Evolutionary conservation across 768 basidiomycete genomes (phyloP).

Genomic region (Hydnomerulius pinastri): DNA sequence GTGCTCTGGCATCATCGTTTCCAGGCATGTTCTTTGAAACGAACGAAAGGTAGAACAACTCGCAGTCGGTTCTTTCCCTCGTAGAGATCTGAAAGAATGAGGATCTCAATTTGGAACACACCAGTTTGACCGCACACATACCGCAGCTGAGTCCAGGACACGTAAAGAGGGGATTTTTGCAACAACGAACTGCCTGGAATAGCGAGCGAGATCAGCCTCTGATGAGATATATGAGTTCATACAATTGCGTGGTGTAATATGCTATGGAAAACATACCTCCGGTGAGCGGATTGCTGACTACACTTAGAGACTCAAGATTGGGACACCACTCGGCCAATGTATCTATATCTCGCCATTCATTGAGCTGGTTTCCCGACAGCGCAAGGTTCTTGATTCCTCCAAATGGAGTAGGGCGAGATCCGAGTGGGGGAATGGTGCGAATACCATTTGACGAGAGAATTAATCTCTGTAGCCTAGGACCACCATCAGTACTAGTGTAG

Average conservation of each 20-base stretch:
- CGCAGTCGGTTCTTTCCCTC: conserved; percentile 77
- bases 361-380: conserved; percentile 61
- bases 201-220: conserved; percentile 41
- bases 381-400: conserved; percentile 56
- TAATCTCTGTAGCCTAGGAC: conserved; percentile 57
- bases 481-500: conserved; percentile 7
- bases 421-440: conserved; percentile 42
- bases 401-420: conserved; percentile 22
- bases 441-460: conserved; percentile 68
- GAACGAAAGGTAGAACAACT: conserved; percentile 78
- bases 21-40: conserved; percentile 49
- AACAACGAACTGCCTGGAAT: conserved; percentile 61
- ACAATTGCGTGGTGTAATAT: background rate
- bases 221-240: conserved; percentile 2
- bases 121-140: conserved; percentile 37
- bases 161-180: conserved; percentile 67
- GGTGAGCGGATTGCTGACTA: conserved; percentile 65
- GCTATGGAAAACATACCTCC: conserved; percentile 42
- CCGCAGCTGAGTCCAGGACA: conserved; percentile 63
- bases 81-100: conserved; percentile 53
- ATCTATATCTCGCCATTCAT: conserved; percentile 65
- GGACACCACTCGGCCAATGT: conserved; percentile 71
- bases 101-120: conserved; percentile 12
- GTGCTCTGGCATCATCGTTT: conserved; percentile 42
- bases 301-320: conserved; percentile 55